These are phyloP conservation scores for Bipolaris bicolor DNA, from an alignment of 2,329 filamentous ascomycete genomes.

Conservation along the genomic window DNA sequence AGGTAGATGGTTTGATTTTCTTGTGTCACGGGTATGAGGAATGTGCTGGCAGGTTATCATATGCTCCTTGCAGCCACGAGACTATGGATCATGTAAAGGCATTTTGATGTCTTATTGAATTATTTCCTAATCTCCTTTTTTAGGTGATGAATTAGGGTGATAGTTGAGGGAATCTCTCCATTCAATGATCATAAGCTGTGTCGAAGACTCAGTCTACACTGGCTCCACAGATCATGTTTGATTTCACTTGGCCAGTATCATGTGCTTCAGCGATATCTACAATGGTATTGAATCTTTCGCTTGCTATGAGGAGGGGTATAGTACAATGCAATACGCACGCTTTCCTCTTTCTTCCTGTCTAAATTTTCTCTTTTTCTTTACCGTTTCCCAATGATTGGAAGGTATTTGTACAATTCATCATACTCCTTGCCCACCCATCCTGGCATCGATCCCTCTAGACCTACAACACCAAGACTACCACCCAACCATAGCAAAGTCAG, in stretches of 20 bases:
- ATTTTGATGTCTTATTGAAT: too few relatives aligned
- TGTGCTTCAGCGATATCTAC: background rate
- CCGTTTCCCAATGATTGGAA: constrained; percentile 64
- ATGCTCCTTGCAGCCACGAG: too few relatives aligned
- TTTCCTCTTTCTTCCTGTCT: background rate
- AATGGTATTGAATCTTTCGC: background rate
- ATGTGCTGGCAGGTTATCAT: too few relatives aligned
- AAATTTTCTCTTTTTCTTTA: constrained; percentile 41
- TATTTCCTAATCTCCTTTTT: too few relatives aligned
- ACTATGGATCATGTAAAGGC: too few relatives aligned
- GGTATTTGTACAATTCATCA: constrained; percentile 71
- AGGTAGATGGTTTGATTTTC: constrained; percentile 14
- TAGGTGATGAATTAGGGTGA: too few relatives aligned
- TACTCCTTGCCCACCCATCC: constrained; percentile 85
- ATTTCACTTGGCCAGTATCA: background rate
- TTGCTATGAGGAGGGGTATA: constrained; percentile 25
- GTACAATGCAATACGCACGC: constrained; percentile 23
- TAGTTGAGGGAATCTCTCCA: too few relatives aligned
- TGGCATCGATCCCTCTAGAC: constrained; percentile 68
- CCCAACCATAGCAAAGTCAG: constrained; percentile 76
- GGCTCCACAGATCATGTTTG: too few relatives aligned
- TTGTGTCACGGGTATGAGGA: too few relatives aligned
- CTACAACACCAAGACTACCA: constrained; percentile 80
- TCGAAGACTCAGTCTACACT: too few relatives aligned
- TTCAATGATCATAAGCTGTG: too few relatives aligned